Base-by-base conservation (phyloP, 2,329 filamentous ascomycete genomes). In the Chaetomiaceae sp. region DNA sequence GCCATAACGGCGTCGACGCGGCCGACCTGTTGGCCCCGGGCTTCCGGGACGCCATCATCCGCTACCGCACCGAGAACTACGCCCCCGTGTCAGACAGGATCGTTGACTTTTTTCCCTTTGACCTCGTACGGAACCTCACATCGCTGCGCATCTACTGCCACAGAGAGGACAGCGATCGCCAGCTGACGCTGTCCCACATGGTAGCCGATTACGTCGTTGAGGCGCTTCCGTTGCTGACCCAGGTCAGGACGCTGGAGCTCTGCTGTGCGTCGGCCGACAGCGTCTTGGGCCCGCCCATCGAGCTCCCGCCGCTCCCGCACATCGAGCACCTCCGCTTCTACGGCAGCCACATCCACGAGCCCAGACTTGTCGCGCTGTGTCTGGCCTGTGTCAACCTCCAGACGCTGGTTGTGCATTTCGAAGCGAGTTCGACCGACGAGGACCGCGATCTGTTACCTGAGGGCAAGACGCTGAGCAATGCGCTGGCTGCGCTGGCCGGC, bases 81-180 rank as follows among this genome's bases (percentile, higher is more conserved):
- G 40, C 23, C 7, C 13, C 40, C 17, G 12, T 25, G 7, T 25
- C 33, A 23, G 35, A 34, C 5, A 5, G 13, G 14, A 3, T 51
- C 4, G 30, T 51, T 14, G 25, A 57, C 3, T 54, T 52, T 30
- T 51, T 61, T 13, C 55, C 57, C 0, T 49, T 58, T 19, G 39
- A 52, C 9, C 27, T 30, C 9, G 44, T 58, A 35, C 50, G 33
- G 19, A 59, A 45, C 33, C 46, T 63, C 9, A 45, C 54, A 2
- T 60, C 58, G 3, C 33, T 63, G 25, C 60, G 61, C 43, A 57
- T 63, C 25, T 63, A 63, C 49, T 62, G 60, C 53, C 56, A 63
- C 44, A 35, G 60, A 14, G 59, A 60, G 37, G 55, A 56, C 5
- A 17, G 44, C 8, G 53, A 48, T 19, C 60, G 61, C 38, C 54